A percentile compares a stretch with the other conserved stretches of the same genome.
Conservation (phyloP, 352 stramenopile genomes). For the Paralagenidium karlingii region DNA sequence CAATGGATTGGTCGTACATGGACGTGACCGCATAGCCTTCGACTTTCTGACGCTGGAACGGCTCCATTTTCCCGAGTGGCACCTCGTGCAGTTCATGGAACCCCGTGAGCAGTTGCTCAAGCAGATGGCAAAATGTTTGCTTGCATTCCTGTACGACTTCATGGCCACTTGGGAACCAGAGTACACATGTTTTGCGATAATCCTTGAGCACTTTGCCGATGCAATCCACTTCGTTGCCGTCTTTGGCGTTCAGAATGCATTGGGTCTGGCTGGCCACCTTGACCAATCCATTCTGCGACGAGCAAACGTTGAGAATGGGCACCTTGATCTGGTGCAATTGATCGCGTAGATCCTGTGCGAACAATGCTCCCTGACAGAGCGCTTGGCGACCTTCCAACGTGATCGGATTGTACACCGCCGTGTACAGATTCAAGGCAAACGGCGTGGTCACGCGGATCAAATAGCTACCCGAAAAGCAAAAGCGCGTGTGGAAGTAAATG, state of each 20-base stretch:
- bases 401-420: constrained; percentile 91
- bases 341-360: constrained; percentile 66
- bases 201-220: constrained; percentile 61
- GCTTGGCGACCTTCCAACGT: constrained; percentile 81
- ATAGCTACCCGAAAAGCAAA: constrained; percentile 89
- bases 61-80: constrained; percentile 8
- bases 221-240: constrained; percentile 54
- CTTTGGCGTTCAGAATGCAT: constrained; percentile 36
- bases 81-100: constrained; percentile 88
- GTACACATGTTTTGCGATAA: constrained; percentile 28
- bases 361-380: constrained; percentile 82
- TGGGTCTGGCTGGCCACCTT: constrained; percentile 69
- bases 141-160: constrained; percentile 92
- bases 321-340: constrained; percentile 38
- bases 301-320: constrained; percentile 82
- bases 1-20: too few species aligned
- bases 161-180: constrained; percentile 88
- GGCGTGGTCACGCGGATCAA: constrained; percentile 86
- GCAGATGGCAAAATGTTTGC: constrained; percentile 58
- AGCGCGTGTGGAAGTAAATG: constrained; percentile 92
- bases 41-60: background rate
- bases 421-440: constrained; percentile 94
- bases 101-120: constrained; percentile 90
- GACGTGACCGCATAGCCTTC: too few species aligned
- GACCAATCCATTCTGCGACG: constrained; percentile 78